These are phyloP conservation scores for Penicillium sp. DNA, from an alignment of 2,329 filamentous ascomycete species.

Conservation along the genomic window DNA sequence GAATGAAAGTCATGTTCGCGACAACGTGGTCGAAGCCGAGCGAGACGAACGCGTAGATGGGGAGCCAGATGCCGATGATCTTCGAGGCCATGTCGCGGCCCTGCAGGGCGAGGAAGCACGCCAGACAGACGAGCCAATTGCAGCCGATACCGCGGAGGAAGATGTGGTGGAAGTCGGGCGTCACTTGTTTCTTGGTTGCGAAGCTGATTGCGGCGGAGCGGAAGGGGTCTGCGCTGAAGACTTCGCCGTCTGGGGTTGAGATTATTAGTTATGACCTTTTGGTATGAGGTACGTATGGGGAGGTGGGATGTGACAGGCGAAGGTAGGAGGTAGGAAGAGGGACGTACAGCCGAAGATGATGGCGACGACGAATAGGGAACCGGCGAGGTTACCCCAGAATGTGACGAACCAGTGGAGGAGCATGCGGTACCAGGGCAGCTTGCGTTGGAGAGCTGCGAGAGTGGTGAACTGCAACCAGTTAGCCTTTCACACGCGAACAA, in stretches of 20 bases:
- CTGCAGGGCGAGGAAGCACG: slow-evolving; percentile 51
- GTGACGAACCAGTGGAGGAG: slow-evolving; percentile 52
- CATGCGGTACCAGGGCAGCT: slow-evolving; percentile 44
- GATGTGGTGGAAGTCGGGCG: slow-evolving; percentile 57
- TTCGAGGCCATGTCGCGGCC: slow-evolving; percentile 59
- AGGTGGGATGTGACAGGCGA: not conserved
- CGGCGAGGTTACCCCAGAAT: slow-evolving; percentile 56
- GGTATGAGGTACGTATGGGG: not conserved
- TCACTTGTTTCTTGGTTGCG: slow-evolving; percentile 55
- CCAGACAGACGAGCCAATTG: slow-evolving; percentile 64
- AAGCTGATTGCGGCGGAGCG: slow-evolving; percentile 51
- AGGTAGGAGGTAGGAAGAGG: not conserved
- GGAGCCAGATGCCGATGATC: slow-evolving; percentile 62
- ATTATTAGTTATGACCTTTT: not conserved
- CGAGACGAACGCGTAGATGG: slow-evolving; percentile 60
- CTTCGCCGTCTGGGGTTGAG: slow-evolving; percentile 47
- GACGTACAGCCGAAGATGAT: slow-evolving; percentile 55
- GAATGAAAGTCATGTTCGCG: slow-evolving; percentile 62
- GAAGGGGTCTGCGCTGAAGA: slow-evolving; percentile 53
- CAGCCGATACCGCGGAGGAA: slow-evolving; percentile 61
- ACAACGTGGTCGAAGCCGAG: slow-evolving; percentile 62
- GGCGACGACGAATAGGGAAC: slow-evolving; percentile 54
- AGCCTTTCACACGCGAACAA: not conserved
- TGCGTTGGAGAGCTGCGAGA: slow-evolving; percentile 50
- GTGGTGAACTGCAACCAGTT: slow-evolving; percentile 45